phyloP scores from a whole-genome alignment of 768 basidiomycete genomes.

The Rhodotorula paludigena region DNA sequence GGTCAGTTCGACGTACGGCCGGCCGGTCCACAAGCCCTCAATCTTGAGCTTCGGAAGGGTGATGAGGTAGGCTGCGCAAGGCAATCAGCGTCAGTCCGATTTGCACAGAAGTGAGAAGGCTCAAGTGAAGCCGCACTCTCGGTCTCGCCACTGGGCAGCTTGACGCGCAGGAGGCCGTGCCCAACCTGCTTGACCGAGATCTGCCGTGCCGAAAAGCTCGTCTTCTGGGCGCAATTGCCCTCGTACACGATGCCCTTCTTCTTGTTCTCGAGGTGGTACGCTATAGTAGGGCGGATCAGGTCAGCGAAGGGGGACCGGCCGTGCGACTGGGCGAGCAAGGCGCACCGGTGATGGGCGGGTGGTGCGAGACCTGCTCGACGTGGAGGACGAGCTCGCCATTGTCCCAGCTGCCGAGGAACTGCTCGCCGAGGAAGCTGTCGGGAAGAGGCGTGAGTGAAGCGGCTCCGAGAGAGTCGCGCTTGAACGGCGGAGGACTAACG shows the following conservation, averaged over 20 bases:
- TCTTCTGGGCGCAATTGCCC: slow-evolving; percentile 90
- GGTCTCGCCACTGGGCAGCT: slow-evolving; percentile 55
- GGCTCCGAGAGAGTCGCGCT: neutral
- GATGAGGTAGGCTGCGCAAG: slow-evolving; percentile 60
- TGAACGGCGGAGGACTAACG: slow-evolving; percentile 68
- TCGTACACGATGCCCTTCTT: slow-evolving; percentile 67
- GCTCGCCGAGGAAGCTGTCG: slow-evolving; percentile 37
- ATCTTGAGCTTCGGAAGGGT: slow-evolving; percentile 88
- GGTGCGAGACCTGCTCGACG: slow-evolving; percentile 70
- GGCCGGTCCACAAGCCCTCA: slow-evolving; percentile 57
- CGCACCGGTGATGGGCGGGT: slow-evolving; percentile 71
- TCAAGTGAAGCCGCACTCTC: slow-evolving; percentile 51
- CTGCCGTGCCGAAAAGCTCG: slow-evolving; percentile 68
- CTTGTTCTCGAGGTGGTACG: slow-evolving; percentile 78
- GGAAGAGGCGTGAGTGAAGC: neutral
- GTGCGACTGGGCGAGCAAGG: slow-evolving; percentile 25
- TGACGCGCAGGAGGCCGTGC: slow-evolving; percentile 75
- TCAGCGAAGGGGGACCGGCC: neutral
- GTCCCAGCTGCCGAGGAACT: slow-evolving; percentile 41
- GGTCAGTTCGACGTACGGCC: slow-evolving; percentile 34
- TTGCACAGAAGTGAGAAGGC: rapidly evolving
- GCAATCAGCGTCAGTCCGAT: slow-evolving; percentile 37
- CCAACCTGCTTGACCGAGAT: slow-evolving; percentile 84
- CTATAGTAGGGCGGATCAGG: slow-evolving; percentile 46
- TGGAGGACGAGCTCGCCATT: slow-evolving; percentile 30